Evolutionary conservation across 306 rosid genomes (phyloP).

Genomic region (Castanea sativa): DNA sequence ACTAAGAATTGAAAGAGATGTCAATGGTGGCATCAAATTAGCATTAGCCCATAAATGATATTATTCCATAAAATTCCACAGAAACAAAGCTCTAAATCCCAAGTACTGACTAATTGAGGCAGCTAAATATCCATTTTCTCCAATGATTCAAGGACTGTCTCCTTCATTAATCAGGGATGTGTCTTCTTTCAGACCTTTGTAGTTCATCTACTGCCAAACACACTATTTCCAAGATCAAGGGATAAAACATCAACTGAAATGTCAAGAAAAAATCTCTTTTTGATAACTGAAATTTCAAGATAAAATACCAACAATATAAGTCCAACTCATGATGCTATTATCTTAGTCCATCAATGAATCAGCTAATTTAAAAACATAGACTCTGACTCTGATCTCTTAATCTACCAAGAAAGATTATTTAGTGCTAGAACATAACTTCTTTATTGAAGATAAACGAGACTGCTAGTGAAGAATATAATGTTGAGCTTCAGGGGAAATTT

Average conservation of each 20-base stretch:
- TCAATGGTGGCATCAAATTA: not conserved
- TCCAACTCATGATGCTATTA: slow-evolving; percentile 9
- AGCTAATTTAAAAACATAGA: not conserved
- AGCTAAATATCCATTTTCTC: not conserved
- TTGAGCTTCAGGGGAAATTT: slow-evolving; percentile 72
- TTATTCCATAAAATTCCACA: not conserved
- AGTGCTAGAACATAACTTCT: slow-evolving; percentile 54
- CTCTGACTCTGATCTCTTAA: not conserved
- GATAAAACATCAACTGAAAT: slow-evolving; percentile 10
- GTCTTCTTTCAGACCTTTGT: not conserved
- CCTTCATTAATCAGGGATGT: not conserved
- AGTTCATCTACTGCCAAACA: slow-evolving; percentile 8
- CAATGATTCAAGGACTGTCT: not conserved
- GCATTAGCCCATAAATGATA: not conserved
- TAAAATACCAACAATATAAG: not conserved
- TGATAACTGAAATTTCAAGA: too few relatives aligned
- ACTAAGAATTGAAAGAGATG: not conserved
- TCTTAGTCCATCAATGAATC: slow-evolving; percentile 1
- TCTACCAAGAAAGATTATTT: not conserved
- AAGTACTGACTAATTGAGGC: not conserved
- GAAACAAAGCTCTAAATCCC: not conserved
- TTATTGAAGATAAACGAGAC: slow-evolving; percentile 69
- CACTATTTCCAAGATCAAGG: slow-evolving; percentile 7
- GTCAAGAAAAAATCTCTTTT: not conserved
- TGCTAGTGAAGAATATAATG: slow-evolving; percentile 67